Conservation (phyloP, 202 grass and related monocot species). For the Setaria italica region DNA sequence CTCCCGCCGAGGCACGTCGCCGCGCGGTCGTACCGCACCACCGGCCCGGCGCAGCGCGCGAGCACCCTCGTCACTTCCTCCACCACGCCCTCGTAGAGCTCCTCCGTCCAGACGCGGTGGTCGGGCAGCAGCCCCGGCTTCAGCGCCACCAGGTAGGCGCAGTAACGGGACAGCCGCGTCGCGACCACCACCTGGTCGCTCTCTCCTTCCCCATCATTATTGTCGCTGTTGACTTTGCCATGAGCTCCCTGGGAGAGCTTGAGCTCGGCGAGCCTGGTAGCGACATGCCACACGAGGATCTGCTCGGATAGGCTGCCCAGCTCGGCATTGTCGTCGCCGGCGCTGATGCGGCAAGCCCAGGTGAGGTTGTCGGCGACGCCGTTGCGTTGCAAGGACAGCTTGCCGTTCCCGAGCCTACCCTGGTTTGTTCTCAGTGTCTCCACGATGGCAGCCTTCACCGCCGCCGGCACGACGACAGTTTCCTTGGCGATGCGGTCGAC, state of each 20-base stretch:
- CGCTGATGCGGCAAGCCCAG: conserved; percentile 41
- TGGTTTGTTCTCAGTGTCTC: conserved; percentile 14
- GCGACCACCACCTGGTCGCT: conserved; percentile 24
- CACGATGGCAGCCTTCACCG: conserved; percentile 46
- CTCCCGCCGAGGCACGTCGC: conserved; percentile 47
- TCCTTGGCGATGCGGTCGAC: conserved; percentile 47
- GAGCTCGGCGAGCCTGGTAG: conserved; percentile 49
- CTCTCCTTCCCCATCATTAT: background rate
- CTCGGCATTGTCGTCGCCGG: background rate
- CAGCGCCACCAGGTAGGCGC: conserved; percentile 52
- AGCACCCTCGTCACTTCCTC: conserved; percentile 53
- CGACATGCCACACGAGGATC: conserved; percentile 56
- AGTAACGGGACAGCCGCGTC: conserved; percentile 48
- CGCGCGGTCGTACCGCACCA: conserved; percentile 47
- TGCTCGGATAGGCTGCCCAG: conserved; percentile 45
- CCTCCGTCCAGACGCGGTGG: conserved; percentile 53
- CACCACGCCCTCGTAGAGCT: conserved; percentile 51
- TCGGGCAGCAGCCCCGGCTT: conserved; percentile 53
- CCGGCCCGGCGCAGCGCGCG: conserved; percentile 43
- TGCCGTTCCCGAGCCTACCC: conserved; percentile 31
- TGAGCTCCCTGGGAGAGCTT: conserved; percentile 35
- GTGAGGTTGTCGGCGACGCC: conserved; percentile 46
- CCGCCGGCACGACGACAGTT: conserved; percentile 33
- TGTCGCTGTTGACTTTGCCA: background rate
- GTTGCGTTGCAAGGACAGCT: conserved; percentile 40